Percentiles rank a stretch among this genome's conserved stretches.
These are phyloP conservation scores for Mytilinidion resinicola DNA, from an alignment of 495 filamentous ascomycete genomes.

Conservation along the genomic window DNA sequence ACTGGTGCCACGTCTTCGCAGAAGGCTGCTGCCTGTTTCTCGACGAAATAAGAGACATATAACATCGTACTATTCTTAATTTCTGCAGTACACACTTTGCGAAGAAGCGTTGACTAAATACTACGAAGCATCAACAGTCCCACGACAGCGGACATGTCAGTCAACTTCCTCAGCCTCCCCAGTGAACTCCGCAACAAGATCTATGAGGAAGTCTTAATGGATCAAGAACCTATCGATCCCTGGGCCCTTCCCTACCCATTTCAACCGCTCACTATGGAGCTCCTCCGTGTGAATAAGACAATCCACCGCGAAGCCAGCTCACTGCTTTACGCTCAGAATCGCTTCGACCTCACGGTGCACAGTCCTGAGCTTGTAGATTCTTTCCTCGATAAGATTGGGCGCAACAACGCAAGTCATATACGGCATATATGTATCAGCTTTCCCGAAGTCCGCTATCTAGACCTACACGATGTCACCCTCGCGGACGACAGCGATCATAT, in stretches of 20 bases:
- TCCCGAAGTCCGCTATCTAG: neutral
- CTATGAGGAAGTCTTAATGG: neutral
- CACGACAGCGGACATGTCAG: neutral
- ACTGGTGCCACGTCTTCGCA: no score
- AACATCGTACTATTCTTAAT: no score
- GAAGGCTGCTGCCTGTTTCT: no score
- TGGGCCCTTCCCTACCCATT: neutral
- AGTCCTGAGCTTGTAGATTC: neutral
- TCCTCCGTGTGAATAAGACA: neutral
- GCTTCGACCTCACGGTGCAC: neutral
- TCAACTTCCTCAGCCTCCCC: neutral
- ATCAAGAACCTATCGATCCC: neutral
- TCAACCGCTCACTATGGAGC: neutral
- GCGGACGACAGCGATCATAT: neutral
- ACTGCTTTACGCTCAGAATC: neutral
- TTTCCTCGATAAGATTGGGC: neutral
- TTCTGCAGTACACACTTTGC: no score
- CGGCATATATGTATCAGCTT: neutral
- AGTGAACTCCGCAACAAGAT: neutral
- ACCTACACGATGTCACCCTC: neutral
- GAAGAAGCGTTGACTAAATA: no score
- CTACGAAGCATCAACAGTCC: conserved; percentile 2
- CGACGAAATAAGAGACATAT: no score
- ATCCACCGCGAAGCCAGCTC: neutral
- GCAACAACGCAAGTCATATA: neutral